These are phyloP conservation scores for Chlamydomonas incerta DNA, from an alignment of 139 green algal genomes.

Conservation along the genomic window DNA sequence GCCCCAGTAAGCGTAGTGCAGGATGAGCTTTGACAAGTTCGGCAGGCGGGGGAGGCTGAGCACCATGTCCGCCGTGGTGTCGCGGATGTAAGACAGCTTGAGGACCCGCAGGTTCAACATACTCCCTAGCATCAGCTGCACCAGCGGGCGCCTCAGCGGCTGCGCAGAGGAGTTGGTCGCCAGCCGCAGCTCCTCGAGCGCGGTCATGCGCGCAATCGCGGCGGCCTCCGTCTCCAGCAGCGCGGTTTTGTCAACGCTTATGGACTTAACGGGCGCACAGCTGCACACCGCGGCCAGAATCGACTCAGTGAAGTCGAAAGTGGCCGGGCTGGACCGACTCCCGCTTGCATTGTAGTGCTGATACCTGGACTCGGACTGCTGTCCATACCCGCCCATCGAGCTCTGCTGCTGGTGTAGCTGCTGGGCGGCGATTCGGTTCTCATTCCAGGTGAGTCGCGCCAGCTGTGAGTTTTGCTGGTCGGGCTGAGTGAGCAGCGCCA, in stretches of 20 bases:
- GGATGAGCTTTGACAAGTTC: not conserved
- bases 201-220: not conserved
- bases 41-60: constrained; percentile 7
- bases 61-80: constrained; percentile 33
- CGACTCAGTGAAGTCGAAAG: constrained; percentile 31
- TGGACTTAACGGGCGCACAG: not conserved
- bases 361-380: not conserved
- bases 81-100: constrained; percentile 37
- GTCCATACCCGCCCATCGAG: not conserved
- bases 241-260: constrained; percentile 25
- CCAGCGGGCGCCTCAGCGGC: constrained; percentile 14
- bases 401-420: constrained; percentile 1
- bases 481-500: constrained; percentile 20
- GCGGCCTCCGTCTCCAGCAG: constrained; percentile 36
- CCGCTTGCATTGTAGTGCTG: constrained; percentile 5
- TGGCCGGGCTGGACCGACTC: not conserved
- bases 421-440: constrained; percentile 24
- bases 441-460: not conserved
- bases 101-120: not conserved
- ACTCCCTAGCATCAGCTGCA: constrained; percentile 17
- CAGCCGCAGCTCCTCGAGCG: constrained; percentile 13
- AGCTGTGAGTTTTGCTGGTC: not conserved
- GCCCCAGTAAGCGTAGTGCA: constrained; percentile 39
- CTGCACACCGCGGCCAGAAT: not conserved
- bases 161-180: constrained; percentile 34